Evolutionary conservation across 768 basidiomycete genomes (phyloP).

Genomic region (Tremella fuciformis): DNA sequence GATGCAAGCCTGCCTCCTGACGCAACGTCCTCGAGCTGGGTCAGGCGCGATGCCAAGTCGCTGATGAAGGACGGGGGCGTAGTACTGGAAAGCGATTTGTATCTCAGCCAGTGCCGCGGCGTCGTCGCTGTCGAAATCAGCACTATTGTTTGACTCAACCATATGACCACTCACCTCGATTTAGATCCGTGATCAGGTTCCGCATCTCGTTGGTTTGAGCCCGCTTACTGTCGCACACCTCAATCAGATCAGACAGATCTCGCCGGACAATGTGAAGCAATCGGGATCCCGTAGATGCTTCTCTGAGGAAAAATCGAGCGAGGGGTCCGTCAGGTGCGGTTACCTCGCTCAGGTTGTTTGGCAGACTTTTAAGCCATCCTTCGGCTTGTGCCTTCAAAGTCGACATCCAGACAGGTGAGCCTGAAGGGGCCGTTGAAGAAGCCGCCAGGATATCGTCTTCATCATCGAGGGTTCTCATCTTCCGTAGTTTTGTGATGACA

Average conservation of each 20-base stretch:
- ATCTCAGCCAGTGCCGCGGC: constrained; percentile 80
- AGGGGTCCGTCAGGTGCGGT: constrained; percentile 64
- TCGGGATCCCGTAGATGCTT: constrained; percentile 73
- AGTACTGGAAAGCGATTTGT: constrained; percentile 80
- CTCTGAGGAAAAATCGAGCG: constrained; percentile 81
- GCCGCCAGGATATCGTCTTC: constrained; percentile 30
- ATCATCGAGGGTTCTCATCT: constrained; percentile 67
- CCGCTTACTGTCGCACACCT: constrained; percentile 77
- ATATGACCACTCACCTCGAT: constrained; percentile 66
- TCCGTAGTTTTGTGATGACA: constrained; percentile 78
- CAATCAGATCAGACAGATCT: constrained; percentile 76
- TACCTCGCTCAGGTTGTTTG: constrained; percentile 66
- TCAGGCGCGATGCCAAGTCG: constrained; percentile 72
- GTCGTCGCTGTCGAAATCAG: constrained; percentile 66
- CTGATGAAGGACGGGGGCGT: constrained; percentile 81
- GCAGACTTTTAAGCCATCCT: constrained; percentile 77
- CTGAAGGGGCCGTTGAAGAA: constrained; percentile 24
- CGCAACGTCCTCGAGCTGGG: constrained; percentile 75
- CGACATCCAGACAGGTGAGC: constrained; percentile 94
- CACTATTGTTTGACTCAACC: constrained; percentile 8
- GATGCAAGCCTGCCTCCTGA: constrained; percentile 15
- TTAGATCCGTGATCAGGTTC: constrained; percentile 81
- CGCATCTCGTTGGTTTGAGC: constrained; percentile 97
- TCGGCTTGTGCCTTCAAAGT: constrained; percentile 72
- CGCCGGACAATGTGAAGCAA: constrained; percentile 73